phyloP scores from a whole-genome alignment of 2,329 filamentous ascomycete species.

The Clarireedia hainanense region DNA sequence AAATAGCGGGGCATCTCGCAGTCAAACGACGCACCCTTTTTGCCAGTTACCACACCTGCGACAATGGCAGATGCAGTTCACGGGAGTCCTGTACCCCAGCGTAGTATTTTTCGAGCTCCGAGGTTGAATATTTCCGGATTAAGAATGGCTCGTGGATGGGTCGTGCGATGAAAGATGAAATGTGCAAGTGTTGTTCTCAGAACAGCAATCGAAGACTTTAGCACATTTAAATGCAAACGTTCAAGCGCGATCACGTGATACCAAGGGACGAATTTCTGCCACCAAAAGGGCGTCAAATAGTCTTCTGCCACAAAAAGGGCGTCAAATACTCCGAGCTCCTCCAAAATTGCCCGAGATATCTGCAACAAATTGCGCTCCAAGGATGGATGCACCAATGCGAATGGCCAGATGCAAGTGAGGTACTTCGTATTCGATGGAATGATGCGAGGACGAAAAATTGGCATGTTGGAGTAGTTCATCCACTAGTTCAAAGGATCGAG shows the following conservation, averaged over 20 bases:
- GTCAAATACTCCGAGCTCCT: too few species aligned
- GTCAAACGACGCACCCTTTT: not conserved
- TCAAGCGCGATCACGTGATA: too few species aligned
- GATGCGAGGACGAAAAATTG: too few species aligned
- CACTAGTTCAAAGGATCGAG: too few species aligned
- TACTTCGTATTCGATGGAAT: too few species aligned
- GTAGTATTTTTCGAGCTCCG: not conserved
- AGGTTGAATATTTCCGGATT: not conserved
- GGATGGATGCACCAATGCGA: too few species aligned
- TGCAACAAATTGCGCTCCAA: too few species aligned
- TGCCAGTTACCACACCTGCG: not conserved
- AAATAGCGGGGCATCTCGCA: not conserved
- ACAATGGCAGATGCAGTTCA: not conserved
- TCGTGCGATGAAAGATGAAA: slow-evolving; percentile 5
- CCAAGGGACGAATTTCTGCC: too few species aligned
- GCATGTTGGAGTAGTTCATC: too few species aligned
- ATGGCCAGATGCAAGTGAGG: too few species aligned
- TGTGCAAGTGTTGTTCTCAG: slow-evolving; percentile 11
- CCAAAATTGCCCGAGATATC: too few species aligned
- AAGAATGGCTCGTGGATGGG: not conserved
- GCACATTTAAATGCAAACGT: not conserved
- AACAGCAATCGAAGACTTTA: slow-evolving; percentile 7
- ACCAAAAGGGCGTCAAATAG: not conserved
- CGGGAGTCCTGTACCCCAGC: not conserved
- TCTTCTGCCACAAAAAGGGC: too few species aligned